Conservation (phyloP, 1,284 basidiomycete genomes). For the Rhodofomes roseus region DNA sequence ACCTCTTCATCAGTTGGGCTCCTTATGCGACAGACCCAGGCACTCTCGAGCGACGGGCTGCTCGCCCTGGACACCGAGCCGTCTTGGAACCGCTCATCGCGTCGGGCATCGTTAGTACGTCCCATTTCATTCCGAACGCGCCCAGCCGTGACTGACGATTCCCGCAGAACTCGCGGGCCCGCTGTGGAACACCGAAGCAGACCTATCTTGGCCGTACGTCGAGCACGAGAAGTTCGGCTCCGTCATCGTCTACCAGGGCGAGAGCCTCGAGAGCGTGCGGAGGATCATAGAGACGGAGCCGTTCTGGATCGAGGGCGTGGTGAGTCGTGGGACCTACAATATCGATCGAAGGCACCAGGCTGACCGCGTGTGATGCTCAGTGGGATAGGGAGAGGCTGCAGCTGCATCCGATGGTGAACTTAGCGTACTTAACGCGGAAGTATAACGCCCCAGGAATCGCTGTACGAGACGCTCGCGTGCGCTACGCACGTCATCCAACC, state of each 20-base stretch:
- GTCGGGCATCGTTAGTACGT: background rate
- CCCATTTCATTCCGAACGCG: background rate
- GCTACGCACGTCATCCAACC: too few relatives aligned
- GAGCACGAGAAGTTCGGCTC: background rate
- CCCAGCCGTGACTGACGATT: background rate
- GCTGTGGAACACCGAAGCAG: background rate
- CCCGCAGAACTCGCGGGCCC: background rate
- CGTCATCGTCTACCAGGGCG: background rate
- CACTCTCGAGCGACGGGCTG: background rate
- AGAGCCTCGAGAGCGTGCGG: background rate
- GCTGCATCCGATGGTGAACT: background rate
- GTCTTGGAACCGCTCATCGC: background rate
- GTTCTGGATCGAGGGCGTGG: background rate
- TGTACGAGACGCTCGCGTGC: too few relatives aligned
- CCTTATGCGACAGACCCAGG: background rate
- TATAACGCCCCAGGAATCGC: too few relatives aligned
- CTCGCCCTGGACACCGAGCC: background rate
- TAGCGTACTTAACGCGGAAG: too few relatives aligned
- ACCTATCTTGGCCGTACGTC: background rate
- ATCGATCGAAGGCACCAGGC: slow-evolving; percentile 30
- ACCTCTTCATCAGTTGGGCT: background rate
- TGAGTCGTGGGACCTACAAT: background rate
- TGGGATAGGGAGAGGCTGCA: background rate
- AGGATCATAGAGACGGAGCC: background rate
- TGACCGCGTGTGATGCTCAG: slow-evolving; percentile 42